Conservation (phyloP, 352 stramenopile genomes). For the Aphanomyces stellatus region DNA sequence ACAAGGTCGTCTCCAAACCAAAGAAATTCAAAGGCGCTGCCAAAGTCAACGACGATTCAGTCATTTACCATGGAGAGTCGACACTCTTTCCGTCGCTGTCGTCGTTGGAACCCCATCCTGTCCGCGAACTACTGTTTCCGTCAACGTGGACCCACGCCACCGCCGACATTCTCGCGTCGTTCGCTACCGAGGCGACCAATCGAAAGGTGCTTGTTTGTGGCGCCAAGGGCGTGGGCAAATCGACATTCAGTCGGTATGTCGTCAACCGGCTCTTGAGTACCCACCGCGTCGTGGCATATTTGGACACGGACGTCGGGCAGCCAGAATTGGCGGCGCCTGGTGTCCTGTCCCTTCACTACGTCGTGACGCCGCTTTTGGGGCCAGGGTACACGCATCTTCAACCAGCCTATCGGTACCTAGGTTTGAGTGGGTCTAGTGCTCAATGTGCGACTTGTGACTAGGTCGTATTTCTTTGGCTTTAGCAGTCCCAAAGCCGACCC, state of each 20-base stretch:
- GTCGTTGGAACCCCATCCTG: conserved; percentile 4
- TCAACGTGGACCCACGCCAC: conserved; percentile 41
- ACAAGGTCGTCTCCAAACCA: background rate
- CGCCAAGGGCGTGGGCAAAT: conserved; percentile 94
- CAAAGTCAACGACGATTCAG: background rate
- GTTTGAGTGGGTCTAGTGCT: background rate
- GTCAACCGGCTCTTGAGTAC: conserved; percentile 85
- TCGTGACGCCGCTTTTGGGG: conserved; percentile 83
- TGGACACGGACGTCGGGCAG: conserved; percentile 95
- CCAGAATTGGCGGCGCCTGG: conserved; percentile 91
- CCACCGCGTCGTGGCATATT: conserved; percentile 76
- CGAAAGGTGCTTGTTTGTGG: conserved; percentile 88
- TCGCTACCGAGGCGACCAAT: conserved; percentile 4
- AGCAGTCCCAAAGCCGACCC: conserved; percentile 36
- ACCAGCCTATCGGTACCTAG: conserved; percentile 25
- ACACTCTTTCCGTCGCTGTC: conserved; percentile 9
- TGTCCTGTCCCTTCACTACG: conserved; percentile 85
- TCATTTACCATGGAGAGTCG: background rate
- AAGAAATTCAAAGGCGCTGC: conserved; percentile 2
- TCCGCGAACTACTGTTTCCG: conserved; percentile 29
- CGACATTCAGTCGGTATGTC: conserved; percentile 90
- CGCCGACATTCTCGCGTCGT: conserved; percentile 37
- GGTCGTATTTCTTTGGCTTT: conserved; percentile 20
- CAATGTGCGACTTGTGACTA: background rate
- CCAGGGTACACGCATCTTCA: conserved; percentile 90